Evolutionary conservation across 106 monocot species (phyloP), one percentile per base, ranked within the genome.

Genomic region (Allium sativum): DNA sequence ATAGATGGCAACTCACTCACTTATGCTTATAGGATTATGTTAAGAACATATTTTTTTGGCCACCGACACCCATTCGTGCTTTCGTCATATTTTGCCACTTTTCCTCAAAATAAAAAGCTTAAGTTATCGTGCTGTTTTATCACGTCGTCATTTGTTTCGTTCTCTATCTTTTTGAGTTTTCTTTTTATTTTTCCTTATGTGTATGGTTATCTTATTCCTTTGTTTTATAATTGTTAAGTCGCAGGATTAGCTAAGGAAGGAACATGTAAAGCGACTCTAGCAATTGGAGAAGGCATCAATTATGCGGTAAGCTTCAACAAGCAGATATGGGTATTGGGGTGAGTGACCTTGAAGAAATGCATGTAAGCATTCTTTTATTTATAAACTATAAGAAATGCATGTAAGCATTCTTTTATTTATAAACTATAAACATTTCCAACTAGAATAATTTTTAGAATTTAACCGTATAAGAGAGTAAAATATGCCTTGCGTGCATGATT

Each of bases 241-340:
- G 90, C 95, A 20, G 87, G 87, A 68, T 79, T 96, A 41, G 95
- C 90, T 31, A 96, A 90, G 70, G 65, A 59, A 12, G 90, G 84
- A 64, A 82, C 70, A n/a, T 12, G 59, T 14, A 96, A 78, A 64
- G 87, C 87, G 61, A 87, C 87, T 14, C 57, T 96, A 54, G 90
- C 74, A n/a, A 82, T 90, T 59, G 95, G 95, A 56, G 95, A 96
- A 60, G 95, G 95, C 8, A 90, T 90, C 45, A 96, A 96, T 67
- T 90, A 96, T 67, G 95, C 90, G 95, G 95, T 21, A 96, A 90
- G 95, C 90, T 96, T 68, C 95, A 90, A 78, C 90, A 96, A 81
- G 90, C 95, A 21, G 95, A 96, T 65, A 96, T 96, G 42, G 95
- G 95, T 12, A 71, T 96, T 55, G 95, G 95, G 13, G 82, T 96